A percentile compares a stretch with the other conserved stretches of the same genome.
These are phyloP conservation scores for Dentipellis fragilis DNA, from an alignment of 768 basidiomycete genomes.

Conservation along the genomic window DNA sequence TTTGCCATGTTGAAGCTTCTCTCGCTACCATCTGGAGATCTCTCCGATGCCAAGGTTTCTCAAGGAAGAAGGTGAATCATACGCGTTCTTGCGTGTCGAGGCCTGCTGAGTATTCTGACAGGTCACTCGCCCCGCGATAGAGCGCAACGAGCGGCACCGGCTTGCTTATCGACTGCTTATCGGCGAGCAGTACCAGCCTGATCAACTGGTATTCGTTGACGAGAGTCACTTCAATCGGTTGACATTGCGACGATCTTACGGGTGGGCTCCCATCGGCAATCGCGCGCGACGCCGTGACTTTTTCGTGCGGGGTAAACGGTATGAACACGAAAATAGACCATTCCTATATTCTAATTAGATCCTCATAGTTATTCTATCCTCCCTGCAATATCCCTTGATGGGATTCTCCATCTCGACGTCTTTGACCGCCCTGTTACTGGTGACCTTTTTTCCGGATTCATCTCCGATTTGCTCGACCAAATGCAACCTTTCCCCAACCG, in stretches of 20 bases:
- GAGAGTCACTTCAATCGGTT: slow-evolving; percentile 23
- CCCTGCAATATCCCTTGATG: slow-evolving; percentile 26
- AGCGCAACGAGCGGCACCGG: slow-evolving; percentile 10
- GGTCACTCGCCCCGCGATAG: slow-evolving; percentile 10
- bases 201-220: slow-evolving; percentile 25
- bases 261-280: slow-evolving; percentile 20
- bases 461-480: slow-evolving; percentile 22
- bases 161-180: slow-evolving; percentile 4
- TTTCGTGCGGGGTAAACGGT: slow-evolving; percentile 18
- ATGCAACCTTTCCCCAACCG: slow-evolving; percentile 28
- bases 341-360: neutral
- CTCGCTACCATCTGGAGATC: neutral
- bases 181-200: slow-evolving; percentile 9
- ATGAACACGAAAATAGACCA: neutral
- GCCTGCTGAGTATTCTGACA: slow-evolving; percentile 1
- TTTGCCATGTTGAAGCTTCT: neutral
- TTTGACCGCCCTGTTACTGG: slow-evolving; percentile 21
- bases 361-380: slow-evolving; percentile 24
- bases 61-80: neutral
- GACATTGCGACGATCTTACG: slow-evolving; percentile 14
- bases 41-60: neutral
- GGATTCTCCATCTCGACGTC: slow-evolving; percentile 23
- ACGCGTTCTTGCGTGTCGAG: neutral
- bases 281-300: slow-evolving; percentile 17
- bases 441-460: slow-evolving; percentile 20